These are phyloP conservation scores for Excoecaria agallocha DNA, from an alignment of 345 rosid genomes.

Conservation along the genomic window DNA sequence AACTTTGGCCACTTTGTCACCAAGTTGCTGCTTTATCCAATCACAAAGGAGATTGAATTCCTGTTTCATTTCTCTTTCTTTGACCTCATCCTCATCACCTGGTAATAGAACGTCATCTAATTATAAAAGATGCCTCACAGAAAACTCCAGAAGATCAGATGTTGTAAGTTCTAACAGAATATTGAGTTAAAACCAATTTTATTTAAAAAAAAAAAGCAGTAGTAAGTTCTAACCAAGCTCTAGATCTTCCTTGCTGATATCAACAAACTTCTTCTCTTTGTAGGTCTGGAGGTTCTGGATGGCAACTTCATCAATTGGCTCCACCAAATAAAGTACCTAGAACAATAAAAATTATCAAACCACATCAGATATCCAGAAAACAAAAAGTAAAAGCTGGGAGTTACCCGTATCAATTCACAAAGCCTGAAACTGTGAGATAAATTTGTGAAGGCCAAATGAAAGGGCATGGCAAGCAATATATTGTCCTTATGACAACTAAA, in stretches of 20 bases:
- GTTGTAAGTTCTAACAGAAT: neutral
- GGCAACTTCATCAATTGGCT: slow-evolving; percentile 97
- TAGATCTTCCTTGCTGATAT: slow-evolving; percentile 96
- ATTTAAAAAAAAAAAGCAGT: neutral
- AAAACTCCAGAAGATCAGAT: neutral
- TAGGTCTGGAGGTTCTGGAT: slow-evolving; percentile 91
- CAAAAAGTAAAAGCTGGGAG: neutral
- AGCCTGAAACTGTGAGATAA: neutral
- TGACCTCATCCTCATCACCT: slow-evolving; percentile 96
- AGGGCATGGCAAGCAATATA: neutral
- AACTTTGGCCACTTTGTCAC: slow-evolving; percentile 92
- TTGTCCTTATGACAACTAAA: neutral
- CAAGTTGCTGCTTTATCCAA: slow-evolving; percentile 96
- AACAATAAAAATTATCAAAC: slow-evolving; percentile 3
- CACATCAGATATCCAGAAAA: slow-evolving; percentile 18
- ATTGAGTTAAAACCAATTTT: neutral
- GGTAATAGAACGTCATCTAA: neutral
- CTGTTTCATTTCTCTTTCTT: slow-evolving; percentile 80
- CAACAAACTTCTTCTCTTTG: slow-evolving; percentile 97
- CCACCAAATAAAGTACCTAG: slow-evolving; percentile 84
- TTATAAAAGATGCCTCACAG: neutral
- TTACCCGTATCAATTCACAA: neutral
- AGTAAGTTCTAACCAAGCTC: slow-evolving; percentile 66
- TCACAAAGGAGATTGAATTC: slow-evolving; percentile 83
- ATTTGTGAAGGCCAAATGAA: too few species aligned